Percentiles rank a stretch among this genome's conserved stretches.
phyloP scores from a whole-genome alignment of 2,329 filamentous ascomycete species.

The Penicillium carneum region DNA sequence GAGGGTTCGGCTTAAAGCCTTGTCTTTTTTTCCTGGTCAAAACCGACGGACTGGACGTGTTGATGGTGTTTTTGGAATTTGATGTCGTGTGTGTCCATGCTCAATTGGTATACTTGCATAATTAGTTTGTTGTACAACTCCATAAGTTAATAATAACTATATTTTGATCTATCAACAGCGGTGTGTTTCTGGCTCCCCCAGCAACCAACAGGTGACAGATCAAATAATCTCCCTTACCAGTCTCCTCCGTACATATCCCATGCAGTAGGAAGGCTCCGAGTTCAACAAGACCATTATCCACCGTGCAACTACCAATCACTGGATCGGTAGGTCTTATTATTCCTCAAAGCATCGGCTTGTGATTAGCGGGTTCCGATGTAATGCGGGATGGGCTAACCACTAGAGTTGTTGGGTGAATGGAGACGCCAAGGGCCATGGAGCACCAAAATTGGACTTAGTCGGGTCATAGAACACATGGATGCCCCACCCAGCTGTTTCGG shows the following conservation, averaged over 20 bases:
- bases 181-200: constrained; percentile 30
- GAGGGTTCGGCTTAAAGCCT: constrained; percentile 27
- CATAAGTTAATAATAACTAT: neutral
- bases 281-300: neutral
- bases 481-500: constrained; percentile 22
- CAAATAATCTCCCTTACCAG: constrained; percentile 20
- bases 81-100: neutral
- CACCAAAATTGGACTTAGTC: constrained; percentile 22
- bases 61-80: neutral
- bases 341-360: constrained; percentile 17
- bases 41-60: no score
- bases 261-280: neutral
- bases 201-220: constrained; percentile 34
- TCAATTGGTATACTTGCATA: neutral
- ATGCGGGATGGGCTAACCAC: constrained; percentile 15
- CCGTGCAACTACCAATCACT: constrained; percentile 27
- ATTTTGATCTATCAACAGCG: constrained; percentile 24
- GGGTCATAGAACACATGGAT: constrained; percentile 36
- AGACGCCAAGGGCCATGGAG: constrained; percentile 9
- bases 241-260: constrained; percentile 1
- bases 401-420: constrained; percentile 15
- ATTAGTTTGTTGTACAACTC: neutral
- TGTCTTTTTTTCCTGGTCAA: neutral
- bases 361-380: constrained; percentile 24
- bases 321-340: constrained; percentile 22